phyloP scores from a whole-genome alignment of 345 rosid species.

The Euclidium syriacum region DNA sequence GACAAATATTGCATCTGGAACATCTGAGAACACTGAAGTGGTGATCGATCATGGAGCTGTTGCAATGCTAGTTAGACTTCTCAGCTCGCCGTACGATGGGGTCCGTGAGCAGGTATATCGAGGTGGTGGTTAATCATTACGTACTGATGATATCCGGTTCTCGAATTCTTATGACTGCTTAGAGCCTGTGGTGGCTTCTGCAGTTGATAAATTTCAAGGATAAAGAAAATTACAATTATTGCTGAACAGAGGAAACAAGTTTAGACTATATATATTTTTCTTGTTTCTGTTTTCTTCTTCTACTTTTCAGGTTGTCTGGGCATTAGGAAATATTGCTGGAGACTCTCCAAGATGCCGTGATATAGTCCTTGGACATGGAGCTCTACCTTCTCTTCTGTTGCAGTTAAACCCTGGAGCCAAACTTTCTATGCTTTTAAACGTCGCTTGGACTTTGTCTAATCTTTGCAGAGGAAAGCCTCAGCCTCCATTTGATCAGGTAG shows the following conservation, averaged over 20 bases:
- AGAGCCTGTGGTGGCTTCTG: background rate
- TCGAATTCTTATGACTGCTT: background rate
- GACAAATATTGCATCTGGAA: slow-evolving; percentile 86
- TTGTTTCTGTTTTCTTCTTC: background rate
- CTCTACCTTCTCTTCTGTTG: slow-evolving; percentile 25
- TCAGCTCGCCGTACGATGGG: slow-evolving; percentile 59
- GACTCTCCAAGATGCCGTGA: slow-evolving; percentile 38
- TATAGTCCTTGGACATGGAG: slow-evolving; percentile 33
- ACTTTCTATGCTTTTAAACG: slow-evolving; percentile 33
- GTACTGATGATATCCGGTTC: background rate
- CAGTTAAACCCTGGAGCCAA: slow-evolving; percentile 16
- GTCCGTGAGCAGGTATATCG: slow-evolving; percentile 76
- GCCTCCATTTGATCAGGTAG: slow-evolving; percentile 77
- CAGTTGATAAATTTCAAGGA: background rate
- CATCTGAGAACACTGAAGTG: slow-evolving; percentile 85
- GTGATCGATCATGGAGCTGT: slow-evolving; percentile 89
- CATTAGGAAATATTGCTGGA: slow-evolving; percentile 34
- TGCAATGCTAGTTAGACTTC: slow-evolving; percentile 72
- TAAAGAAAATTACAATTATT: background rate
- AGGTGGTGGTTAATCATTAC: slow-evolving; percentile 3
- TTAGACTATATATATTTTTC: background rate
- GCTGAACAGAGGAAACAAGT: slow-evolving; percentile 1
- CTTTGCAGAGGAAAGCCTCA: slow-evolving; percentile 83
- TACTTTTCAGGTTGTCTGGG: slow-evolving; percentile 27
- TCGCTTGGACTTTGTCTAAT: slow-evolving; percentile 37